A percentile compares a stretch with the other conserved stretches of the same genome.
Evolutionary conservation across 1,284 basidiomycete genomes (phyloP).

Genomic region (Ceratobasidium sp.): DNA sequence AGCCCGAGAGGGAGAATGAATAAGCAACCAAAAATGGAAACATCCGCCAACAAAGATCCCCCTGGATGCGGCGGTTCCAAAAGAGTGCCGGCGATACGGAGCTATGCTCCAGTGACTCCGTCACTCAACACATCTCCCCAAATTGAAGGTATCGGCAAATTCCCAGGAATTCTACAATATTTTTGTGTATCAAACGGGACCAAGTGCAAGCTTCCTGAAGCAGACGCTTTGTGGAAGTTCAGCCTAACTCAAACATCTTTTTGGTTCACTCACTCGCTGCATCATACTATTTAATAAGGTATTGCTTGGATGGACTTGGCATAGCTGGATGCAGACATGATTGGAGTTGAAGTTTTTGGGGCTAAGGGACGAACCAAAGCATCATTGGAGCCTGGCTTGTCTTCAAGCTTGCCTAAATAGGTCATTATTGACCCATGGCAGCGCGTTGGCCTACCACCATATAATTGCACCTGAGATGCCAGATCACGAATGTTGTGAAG

Average conservation of each 20-base stretch:
- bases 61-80: too few species aligned
- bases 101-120: too few species aligned
- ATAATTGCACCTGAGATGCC: slow-evolving; percentile 6
- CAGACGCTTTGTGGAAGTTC: slow-evolving; percentile 6
- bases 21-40: too few species aligned
- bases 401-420: slow-evolving; percentile 21
- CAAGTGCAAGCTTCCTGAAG: slow-evolving; percentile 35
- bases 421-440: slow-evolving; percentile 31
- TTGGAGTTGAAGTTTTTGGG: background rate
- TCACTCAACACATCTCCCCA: too few species aligned
- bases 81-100: too few species aligned
- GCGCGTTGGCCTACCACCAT: slow-evolving; percentile 18
- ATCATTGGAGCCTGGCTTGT: background rate
- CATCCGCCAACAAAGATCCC: too few species aligned
- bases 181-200: slow-evolving; percentile 22
- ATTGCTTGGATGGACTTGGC: slow-evolving; percentile 18
- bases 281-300: slow-evolving; percentile 8
- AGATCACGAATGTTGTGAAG: slow-evolving; percentile 30
- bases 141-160: slow-evolving; percentile 19
- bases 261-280: slow-evolving; percentile 3
- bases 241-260: background rate
- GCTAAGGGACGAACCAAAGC: background rate
- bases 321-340: slow-evolving; percentile 19
- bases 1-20: too few species aligned
- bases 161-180: slow-evolving; percentile 23